Percentiles rank a stretch among this genome's conserved stretches.
phyloP scores from a whole-genome alignment of 164 flowering plant genomes.

The Liriodendron chinense region DNA sequence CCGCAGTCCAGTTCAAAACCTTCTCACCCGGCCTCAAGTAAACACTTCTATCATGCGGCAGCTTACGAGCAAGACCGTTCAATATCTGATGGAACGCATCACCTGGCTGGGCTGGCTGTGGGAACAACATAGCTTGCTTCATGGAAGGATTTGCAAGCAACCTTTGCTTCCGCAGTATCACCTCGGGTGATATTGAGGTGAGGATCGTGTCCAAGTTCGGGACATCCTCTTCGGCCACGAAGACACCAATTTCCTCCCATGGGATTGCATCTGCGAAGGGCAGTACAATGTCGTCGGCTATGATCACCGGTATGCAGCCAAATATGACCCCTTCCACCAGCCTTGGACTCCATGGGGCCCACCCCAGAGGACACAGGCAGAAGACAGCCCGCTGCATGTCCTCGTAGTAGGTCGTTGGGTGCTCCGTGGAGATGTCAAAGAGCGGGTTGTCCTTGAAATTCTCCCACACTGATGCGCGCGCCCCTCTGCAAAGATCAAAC shows the following conservation, averaged over 20 bases:
- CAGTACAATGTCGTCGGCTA: constrained; percentile 92
- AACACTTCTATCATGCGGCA: constrained; percentile 58
- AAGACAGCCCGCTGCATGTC: constrained; percentile 98
- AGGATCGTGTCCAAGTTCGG: constrained; percentile 84
- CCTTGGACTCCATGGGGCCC: constrained; percentile 99
- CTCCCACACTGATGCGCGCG: constrained; percentile 98
- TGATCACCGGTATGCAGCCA: constrained; percentile 94
- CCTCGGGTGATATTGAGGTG: constrained; percentile 79
- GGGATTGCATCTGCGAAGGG: constrained; percentile 98
- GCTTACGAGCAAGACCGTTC: constrained; percentile 83
- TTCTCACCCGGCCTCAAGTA: constrained; percentile 59
- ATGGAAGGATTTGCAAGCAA: constrained; percentile 86
- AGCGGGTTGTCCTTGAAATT: constrained; percentile 95
- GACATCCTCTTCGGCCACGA: constrained; percentile 81
- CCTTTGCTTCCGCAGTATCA: constrained; percentile 77
- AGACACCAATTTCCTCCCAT: constrained; percentile 95
- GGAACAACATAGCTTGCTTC: constrained; percentile 91
- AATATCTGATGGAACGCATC: constrained; percentile 94
- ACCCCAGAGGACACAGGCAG: constrained; percentile 92
- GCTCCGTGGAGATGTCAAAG: constrained; percentile 94
- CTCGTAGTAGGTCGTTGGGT: constrained; percentile 90
- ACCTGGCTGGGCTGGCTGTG: constrained; percentile 81
- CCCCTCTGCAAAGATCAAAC: constrained; percentile 62
- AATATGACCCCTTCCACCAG: constrained; percentile 92
- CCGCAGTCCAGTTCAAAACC: constrained; percentile 88